Evolutionary conservation across 2,329 filamentous ascomycete species (phyloP).

Genomic region (Ophiostoma montium): DNA sequence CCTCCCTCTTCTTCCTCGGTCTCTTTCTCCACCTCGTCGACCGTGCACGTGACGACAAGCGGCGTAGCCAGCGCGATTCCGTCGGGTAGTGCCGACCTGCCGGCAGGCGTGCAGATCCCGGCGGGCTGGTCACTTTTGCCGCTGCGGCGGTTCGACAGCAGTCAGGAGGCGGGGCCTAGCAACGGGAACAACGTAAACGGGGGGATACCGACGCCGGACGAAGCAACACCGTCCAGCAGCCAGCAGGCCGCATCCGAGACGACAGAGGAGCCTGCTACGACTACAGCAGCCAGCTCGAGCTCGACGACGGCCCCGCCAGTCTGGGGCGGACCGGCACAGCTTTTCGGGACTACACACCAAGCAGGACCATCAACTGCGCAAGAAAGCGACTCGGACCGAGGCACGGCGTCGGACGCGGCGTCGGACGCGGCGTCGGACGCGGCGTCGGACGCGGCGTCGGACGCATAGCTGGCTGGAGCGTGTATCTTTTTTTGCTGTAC

Average conservation of each 20-base stretch:
- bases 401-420: background rate
- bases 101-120: slow-evolving; percentile 49
- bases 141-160: slow-evolving; percentile 29
- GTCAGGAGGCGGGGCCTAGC: background rate
- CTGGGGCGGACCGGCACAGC: slow-evolving; percentile 36
- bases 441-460: background rate
- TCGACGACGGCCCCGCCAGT: slow-evolving; percentile 20
- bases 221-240: background rate
- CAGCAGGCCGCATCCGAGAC: background rate
- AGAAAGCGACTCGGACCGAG: background rate
- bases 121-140: slow-evolving; percentile 43
- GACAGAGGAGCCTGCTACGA: background rate
- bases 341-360: slow-evolving; percentile 22
- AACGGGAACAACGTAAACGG: too few relatives aligned
- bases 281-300: background rate
- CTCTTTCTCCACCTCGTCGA: too few relatives aligned
- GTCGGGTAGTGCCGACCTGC: slow-evolving; percentile 45
- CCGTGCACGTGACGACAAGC: slow-evolving; percentile 34
- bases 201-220: background rate
- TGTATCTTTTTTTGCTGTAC: background rate
- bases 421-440: background rate
- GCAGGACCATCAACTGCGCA: background rate
- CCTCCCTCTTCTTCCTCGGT: too few relatives aligned
- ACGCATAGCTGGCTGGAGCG: background rate
- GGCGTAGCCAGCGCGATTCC: slow-evolving; percentile 32